These are phyloP conservation scores for Lyophyllum decastes DNA, from an alignment of 768 basidiomycete species.

Conservation along the genomic window DNA sequence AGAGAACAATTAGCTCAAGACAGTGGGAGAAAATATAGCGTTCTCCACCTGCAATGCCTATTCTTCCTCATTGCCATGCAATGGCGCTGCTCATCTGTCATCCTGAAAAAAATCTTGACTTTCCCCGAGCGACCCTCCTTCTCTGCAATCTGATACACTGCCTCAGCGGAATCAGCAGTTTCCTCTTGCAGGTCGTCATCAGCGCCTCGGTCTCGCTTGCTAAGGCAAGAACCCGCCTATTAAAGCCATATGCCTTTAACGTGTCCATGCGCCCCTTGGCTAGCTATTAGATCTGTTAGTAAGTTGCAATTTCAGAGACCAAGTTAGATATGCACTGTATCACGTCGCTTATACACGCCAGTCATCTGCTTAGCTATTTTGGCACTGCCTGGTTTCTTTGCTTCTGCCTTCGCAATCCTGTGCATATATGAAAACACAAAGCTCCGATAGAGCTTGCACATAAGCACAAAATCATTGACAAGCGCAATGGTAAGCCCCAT, in stretches of 20 bases:
- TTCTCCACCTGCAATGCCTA: neutral
- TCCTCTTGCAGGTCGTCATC: constrained; percentile 6
- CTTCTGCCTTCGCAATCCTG: constrained; percentile 9
- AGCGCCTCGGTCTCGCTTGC: constrained; percentile 6
- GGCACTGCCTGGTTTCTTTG: constrained; percentile 12
- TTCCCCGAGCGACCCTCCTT: constrained; percentile 9
- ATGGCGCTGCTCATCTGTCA: constrained; percentile 4
- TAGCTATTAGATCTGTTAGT: constrained; percentile 8
- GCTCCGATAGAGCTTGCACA: constrained; percentile 17
- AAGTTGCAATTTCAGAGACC: neutral
- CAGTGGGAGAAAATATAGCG: no score
- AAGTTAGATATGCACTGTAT: constrained; percentile 1
- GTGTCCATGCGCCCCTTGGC: neutral
- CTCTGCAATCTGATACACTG: constrained; percentile 7
- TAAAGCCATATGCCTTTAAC: constrained; percentile 8
- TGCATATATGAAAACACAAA: constrained; percentile 19
- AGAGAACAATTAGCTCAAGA: neutral
- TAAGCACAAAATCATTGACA: constrained; percentile 6
- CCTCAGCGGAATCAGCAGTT: neutral
- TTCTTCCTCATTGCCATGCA: constrained; percentile 1
- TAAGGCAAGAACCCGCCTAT: neutral
- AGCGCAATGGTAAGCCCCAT: constrained; percentile 4
- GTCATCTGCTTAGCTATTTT: constrained; percentile 2
- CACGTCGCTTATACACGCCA: constrained; percentile 1
- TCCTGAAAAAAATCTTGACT: constrained; percentile 5